phyloP scores from a whole-genome alignment of 257 asterid genomes.

The Ophiorrhiza pumila region DNA sequence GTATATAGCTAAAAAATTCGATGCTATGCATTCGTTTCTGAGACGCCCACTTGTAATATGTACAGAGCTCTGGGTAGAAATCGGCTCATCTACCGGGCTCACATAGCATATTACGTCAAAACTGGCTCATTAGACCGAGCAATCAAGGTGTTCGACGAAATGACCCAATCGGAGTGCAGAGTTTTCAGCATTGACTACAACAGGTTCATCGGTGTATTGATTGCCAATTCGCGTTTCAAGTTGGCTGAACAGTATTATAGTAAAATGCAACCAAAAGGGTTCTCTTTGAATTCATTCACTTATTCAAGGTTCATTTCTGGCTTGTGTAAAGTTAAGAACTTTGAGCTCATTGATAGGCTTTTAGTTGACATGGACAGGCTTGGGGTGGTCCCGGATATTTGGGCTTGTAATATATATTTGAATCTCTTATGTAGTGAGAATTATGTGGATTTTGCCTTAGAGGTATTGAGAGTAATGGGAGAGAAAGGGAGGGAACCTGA shows the following conservation, averaged over 20 bases:
- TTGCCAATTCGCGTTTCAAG: slow-evolving; percentile 54
- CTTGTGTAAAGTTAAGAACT: slow-evolving; percentile 73
- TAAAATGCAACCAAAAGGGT: slow-evolving; percentile 59
- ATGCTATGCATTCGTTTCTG: slow-evolving; percentile 52
- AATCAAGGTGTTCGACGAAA: slow-evolving; percentile 80
- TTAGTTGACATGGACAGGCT: slow-evolving; percentile 76
- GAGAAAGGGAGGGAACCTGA: slow-evolving; percentile 74
- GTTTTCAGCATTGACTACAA: slow-evolving; percentile 83
- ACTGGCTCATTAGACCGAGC: slow-evolving; percentile 65
- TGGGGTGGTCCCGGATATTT: slow-evolving; percentile 65
- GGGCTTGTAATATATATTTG: slow-evolving; percentile 86
- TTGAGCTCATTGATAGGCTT: slow-evolving; percentile 66
- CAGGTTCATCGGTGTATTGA: slow-evolving; percentile 78
- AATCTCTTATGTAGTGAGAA: slow-evolving; percentile 69
- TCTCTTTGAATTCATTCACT: slow-evolving; percentile 79
- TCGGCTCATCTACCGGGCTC: slow-evolving; percentile 76
- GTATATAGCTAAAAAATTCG: slow-evolving; percentile 10
- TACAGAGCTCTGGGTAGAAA: slow-evolving; percentile 69
- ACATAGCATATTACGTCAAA: slow-evolving; percentile 62
- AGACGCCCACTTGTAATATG: slow-evolving; percentile 51
- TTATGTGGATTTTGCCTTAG: slow-evolving; percentile 67
- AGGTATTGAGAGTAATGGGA: slow-evolving; percentile 57
- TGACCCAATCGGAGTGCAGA: slow-evolving; percentile 81
- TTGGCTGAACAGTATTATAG: slow-evolving; percentile 65
- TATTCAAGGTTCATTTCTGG: slow-evolving; percentile 81